A percentile compares a stretch with the other conserved stretches of the same genome.
These are phyloP conservation scores for Saccharomyces kudriavzevii DNA, from an alignment of 805 yeast species.

Conservation along the genomic window DNA sequence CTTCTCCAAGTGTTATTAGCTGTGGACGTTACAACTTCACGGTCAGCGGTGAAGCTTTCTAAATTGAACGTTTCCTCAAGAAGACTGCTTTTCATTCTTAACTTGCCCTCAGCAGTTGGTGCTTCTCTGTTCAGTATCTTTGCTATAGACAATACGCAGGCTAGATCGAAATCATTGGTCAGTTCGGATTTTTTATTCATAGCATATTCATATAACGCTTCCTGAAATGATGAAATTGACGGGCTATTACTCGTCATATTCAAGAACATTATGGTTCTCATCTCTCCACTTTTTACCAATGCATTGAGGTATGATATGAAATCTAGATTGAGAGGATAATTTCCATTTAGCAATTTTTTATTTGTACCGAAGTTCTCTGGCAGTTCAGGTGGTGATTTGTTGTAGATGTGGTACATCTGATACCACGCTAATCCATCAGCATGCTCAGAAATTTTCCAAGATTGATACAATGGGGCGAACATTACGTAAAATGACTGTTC, in stretches of 20 bases:
- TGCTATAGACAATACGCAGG: constrained; percentile 20
- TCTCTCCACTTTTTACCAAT: constrained; percentile 11
- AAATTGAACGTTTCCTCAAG: constrained; percentile 23
- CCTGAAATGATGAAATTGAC: constrained; percentile 15
- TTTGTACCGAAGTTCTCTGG: background rate
- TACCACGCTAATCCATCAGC: constrained; percentile 30
- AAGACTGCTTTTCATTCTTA: constrained; percentile 21
- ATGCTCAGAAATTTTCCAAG: constrained; percentile 20
- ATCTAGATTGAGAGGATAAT: constrained; percentile 9
- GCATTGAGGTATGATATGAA: constrained; percentile 17
- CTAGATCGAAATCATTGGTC: constrained; percentile 20
- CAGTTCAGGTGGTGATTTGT: constrained; percentile 14
- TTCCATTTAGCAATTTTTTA: background rate
- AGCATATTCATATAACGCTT: constrained; percentile 24
- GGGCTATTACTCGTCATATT: constrained; percentile 14
- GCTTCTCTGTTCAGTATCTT: constrained; percentile 5
- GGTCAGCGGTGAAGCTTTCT: constrained; percentile 8
- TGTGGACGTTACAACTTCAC: constrained; percentile 16
- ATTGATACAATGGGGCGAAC: constrained; percentile 21
- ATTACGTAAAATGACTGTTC: constrained; percentile 19
- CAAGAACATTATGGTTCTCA: constrained; percentile 17
- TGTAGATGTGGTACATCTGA: constrained; percentile 26
- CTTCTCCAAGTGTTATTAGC: constrained; percentile 32
- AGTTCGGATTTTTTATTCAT: constrained; percentile 11
- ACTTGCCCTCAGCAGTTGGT: constrained; percentile 4